phyloP scores from a whole-genome alignment of 2,329 filamentous ascomycete genomes.

The Neonectria ditissima region DNA sequence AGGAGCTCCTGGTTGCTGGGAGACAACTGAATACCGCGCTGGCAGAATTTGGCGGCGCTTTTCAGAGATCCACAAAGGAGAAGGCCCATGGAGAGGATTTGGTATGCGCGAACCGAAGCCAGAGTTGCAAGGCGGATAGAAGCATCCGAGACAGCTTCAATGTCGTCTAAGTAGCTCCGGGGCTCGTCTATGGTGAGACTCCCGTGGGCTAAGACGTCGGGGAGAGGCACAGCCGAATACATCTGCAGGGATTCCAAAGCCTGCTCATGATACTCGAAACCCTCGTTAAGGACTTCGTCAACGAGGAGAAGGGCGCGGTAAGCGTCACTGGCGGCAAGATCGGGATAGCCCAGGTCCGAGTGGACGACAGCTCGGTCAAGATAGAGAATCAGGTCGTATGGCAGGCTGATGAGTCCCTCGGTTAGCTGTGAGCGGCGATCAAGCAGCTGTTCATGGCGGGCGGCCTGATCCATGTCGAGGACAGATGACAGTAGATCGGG shows the following conservation, averaged over 20 bases:
- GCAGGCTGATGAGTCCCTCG: conserved; percentile 60
- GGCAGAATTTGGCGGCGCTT: conserved; percentile 74
- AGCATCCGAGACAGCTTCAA: conserved; percentile 49
- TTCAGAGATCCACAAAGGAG: conserved; percentile 76
- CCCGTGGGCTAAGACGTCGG: conserved; percentile 61
- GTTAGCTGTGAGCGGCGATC: conserved; percentile 69
- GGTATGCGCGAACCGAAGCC: conserved; percentile 69
- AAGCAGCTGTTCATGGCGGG: conserved; percentile 60
- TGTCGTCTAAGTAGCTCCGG: conserved; percentile 48
- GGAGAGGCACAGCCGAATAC: conserved; percentile 50
- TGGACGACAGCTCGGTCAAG: conserved; percentile 78
- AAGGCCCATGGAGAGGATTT: conserved; percentile 68
- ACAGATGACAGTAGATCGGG: conserved; percentile 35
- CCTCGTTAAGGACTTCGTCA: conserved; percentile 82
- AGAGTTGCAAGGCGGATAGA: conserved; percentile 58
- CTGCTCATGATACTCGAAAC: conserved; percentile 84
- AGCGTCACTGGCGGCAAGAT: conserved; percentile 89
- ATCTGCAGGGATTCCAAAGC: conserved; percentile 65
- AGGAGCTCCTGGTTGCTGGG: conserved; percentile 68
- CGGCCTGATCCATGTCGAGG: conserved; percentile 49
- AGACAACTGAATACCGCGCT: conserved; percentile 68
- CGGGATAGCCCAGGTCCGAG: conserved; percentile 83
- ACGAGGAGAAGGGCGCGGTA: conserved; percentile 90
- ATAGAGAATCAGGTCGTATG: conserved; percentile 74
- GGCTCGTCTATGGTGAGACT: conserved; percentile 53